Conservation (phyloP, 352 stramenopile genomes). For the Phytophthora nicotianae region DNA sequence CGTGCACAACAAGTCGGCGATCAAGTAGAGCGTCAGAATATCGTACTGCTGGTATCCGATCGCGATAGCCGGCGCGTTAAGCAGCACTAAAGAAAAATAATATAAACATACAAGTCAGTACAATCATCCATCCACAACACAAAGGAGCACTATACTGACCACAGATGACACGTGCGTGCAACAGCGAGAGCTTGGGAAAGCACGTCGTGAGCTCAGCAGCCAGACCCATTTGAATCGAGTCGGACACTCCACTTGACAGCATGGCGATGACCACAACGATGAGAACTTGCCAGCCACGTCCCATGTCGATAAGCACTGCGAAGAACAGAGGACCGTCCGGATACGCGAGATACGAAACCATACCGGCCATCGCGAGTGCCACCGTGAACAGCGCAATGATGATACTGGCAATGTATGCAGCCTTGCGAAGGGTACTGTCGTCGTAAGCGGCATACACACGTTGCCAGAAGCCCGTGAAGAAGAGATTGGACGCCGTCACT, state of each 20-base stretch:
- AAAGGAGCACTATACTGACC: conserved; percentile 24
- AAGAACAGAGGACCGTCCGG: conserved; percentile 71
- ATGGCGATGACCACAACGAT: conserved; percentile 74
- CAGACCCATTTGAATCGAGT: conserved; percentile 82
- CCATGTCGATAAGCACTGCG: conserved; percentile 75
- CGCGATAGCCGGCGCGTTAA: conserved; percentile 70
- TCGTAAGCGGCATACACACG: conserved; percentile 69
- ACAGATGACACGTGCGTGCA: conserved; percentile 61
- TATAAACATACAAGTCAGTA: conserved; percentile 4
- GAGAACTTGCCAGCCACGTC: conserved; percentile 66
- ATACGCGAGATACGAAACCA: conserved; percentile 73
- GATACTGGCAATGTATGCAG: conserved; percentile 43
- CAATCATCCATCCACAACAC: not conserved
- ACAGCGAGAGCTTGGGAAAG: conserved; percentile 64
- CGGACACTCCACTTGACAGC: conserved; percentile 61
- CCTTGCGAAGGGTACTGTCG: conserved; percentile 56
- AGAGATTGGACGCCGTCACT: conserved; percentile 66
- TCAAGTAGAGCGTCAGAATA: conserved; percentile 78
- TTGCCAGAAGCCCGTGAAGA: conserved; percentile 86
- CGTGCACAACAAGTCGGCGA: conserved; percentile 77
- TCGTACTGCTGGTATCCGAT: conserved; percentile 73
- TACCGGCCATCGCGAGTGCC: conserved; percentile 64
- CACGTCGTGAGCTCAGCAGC: conserved; percentile 73
- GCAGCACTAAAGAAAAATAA: conserved; percentile 51
- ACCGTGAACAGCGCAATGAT: conserved; percentile 79